Base-by-base conservation (phyloP, 768 basidiomycete species). In the Xerocomellus amylosporus region DNA sequence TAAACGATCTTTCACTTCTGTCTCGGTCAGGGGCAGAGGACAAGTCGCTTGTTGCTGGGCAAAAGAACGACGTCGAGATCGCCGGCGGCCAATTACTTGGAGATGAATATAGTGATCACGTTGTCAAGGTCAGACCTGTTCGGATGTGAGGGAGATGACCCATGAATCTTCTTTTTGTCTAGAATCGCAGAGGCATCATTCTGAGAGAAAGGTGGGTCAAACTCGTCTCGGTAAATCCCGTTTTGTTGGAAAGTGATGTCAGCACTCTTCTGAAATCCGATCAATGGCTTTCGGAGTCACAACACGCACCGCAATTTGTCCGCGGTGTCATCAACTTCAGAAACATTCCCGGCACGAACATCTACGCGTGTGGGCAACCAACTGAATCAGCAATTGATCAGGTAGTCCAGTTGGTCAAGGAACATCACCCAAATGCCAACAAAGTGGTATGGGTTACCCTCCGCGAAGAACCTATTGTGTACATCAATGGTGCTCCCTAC, bases 311-410 rank as follows among this genome's bases (percentile, higher is more conserved):
- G 45, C 71, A 83, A 43, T 85, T 81, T 37, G 82, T 98, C 46
- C 86, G 92, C 3, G 97, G 97, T n/a, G 93, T 91, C 2, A 89
- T 91, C 72, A 97, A 97, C 64, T 98, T 97, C 77, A 83, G 97
- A 49, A 87, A 87, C 52, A 82, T 97, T 37, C 84, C 87, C 0
- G 79, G 78, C 6, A 88, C 87, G 20, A 84, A 86, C 42, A 87
- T 98, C 31, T 99, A 92, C 59, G 94, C 93, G 0, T 83, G 97
- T 28, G 94, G 93, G 1, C 97, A 98, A 68, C 97, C 97, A 2
- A 93, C 91, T 0, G 68, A 73, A 46, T 89, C 90, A 53, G 96
- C 93, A 3, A 86, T 99, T 38, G 82, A 88, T 41, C 83, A 86
- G 52, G 93, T 96, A 4, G 80, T 94, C 13, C 67, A 73, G 5